phyloP scores from a whole-genome alignment of 495 filamentous ascomycete species.

The Penicillium desertorum region DNA sequence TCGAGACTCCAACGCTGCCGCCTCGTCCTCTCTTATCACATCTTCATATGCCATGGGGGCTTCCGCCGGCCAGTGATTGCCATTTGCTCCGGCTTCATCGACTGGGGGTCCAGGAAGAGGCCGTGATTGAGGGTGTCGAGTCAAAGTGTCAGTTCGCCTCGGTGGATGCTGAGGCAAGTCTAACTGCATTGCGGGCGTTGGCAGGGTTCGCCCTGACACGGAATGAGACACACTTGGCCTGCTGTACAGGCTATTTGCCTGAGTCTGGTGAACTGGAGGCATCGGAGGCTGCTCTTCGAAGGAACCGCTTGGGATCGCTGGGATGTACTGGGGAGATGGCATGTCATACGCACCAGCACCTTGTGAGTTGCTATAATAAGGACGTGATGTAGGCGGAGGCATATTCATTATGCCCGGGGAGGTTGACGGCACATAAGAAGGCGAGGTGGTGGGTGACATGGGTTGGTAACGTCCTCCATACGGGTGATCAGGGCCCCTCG shows the following conservation, averaged over 20 bases:
- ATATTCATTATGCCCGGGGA: constrained; percentile 24
- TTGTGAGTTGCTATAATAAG: constrained; percentile 29
- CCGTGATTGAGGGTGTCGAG: constrained; percentile 57
- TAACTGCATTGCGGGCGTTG: constrained; percentile 42
- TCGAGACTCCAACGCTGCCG: constrained; percentile 41
- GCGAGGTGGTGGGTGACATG: constrained; percentile 23
- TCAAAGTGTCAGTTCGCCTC: constrained; percentile 53
- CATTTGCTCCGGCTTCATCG: constrained; percentile 37
- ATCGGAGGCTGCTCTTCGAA: constrained; percentile 47
- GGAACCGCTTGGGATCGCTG: constrained; percentile 26
- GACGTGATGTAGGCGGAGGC: constrained; percentile 24
- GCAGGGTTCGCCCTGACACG: constrained; percentile 41
- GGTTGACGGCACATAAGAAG: constrained; percentile 28
- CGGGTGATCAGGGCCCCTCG: constrained; percentile 49
- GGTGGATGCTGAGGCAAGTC: constrained; percentile 46
- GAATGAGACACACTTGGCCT: constrained; percentile 39
- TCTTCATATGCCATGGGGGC: constrained; percentile 39
- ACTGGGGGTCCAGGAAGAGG: constrained; percentile 61
- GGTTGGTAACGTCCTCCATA: constrained; percentile 42
- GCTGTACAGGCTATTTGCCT: constrained; percentile 29
- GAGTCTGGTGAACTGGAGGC: constrained; percentile 46
- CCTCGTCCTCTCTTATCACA: constrained; percentile 50
- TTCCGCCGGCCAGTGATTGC: constrained; percentile 11
- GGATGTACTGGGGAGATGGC: constrained; percentile 29
- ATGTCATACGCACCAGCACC: constrained; percentile 33